Conservation (phyloP, 495 filamentous ascomycete genomes). For the Annulohypoxylon stygium region DNA sequence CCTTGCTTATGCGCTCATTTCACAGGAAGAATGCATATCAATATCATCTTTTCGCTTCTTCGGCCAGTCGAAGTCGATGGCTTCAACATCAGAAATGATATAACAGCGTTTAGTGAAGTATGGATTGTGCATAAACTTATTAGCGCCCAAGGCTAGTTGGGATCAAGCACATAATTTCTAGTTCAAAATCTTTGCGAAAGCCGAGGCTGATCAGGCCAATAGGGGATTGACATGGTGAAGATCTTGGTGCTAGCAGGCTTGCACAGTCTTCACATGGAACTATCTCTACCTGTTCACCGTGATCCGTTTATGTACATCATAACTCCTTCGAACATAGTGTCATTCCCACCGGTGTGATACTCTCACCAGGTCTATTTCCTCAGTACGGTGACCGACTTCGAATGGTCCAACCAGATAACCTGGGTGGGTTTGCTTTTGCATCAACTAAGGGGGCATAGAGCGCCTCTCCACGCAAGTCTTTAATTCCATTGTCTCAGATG, state of each 20-base stretch:
- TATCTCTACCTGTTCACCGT: conserved; percentile 17
- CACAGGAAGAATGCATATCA: conserved; percentile 40
- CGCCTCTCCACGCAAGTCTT: conserved; percentile 16
- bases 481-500: conserved; percentile 17
- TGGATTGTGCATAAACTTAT: conserved; percentile 34
- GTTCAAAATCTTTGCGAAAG: conserved; percentile 20
- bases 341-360: conserved; percentile 2
- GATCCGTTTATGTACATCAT: not conserved
- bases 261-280: conserved; percentile 6
- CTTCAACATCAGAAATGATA: conserved; percentile 28
- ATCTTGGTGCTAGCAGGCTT: not conserved
- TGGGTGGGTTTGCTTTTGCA: conserved; percentile 7
- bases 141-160: conserved; percentile 24
- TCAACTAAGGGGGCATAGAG: conserved; percentile 10
- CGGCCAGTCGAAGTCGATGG: conserved; percentile 37
- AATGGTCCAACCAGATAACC: not conserved
- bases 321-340: conserved; percentile 7
- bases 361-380: conserved; percentile 2
- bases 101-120: conserved; percentile 16
- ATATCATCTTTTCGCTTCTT: conserved; percentile 41
- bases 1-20: conserved; percentile 35
- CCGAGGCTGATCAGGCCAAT: conserved; percentile 35
- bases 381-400: not conserved
- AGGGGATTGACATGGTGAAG: conserved; percentile 13
- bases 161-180: conserved; percentile 14